A percentile compares a stretch with the other conserved stretches of the same genome.
phyloP scores from a whole-genome alignment of 306 rosid genomes.

The Prunus mongolica region DNA sequence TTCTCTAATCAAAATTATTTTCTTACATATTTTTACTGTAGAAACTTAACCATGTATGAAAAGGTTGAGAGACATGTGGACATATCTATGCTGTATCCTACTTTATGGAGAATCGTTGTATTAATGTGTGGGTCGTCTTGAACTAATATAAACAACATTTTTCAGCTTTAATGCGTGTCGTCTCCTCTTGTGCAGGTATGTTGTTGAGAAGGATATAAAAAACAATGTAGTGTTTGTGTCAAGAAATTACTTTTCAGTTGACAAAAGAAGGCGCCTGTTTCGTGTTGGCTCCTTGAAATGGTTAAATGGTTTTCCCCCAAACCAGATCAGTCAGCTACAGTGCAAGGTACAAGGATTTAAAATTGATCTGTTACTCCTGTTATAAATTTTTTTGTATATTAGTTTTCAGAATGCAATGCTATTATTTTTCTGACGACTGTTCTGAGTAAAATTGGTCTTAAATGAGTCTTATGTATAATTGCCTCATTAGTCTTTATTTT shows the following conservation, averaged over 20 bases:
- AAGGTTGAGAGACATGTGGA: neutral
- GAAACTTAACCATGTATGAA: neutral
- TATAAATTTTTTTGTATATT: neutral
- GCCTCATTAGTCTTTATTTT: neutral
- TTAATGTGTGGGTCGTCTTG: neutral
- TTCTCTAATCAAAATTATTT: neutral
- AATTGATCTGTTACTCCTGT: constrained; percentile 6
- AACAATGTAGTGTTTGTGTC: constrained; percentile 89
- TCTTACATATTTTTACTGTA: neutral
- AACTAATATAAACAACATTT: neutral
- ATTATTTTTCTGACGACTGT: neutral
- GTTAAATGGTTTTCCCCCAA: constrained; percentile 58
- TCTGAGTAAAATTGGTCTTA: neutral
- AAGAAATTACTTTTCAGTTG: constrained; percentile 83
- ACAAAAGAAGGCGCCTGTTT: constrained; percentile 81
- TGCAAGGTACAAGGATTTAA: constrained; percentile 62
- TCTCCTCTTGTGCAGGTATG: constrained; percentile 66
- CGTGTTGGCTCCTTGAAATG: constrained; percentile 87
- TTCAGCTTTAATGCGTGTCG: neutral
- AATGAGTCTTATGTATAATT: neutral
- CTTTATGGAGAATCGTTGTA: neutral
- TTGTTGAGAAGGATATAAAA: constrained; percentile 82
- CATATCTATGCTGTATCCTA: neutral
- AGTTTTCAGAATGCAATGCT: constrained; percentile 1
- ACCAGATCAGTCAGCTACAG: constrained; percentile 50